These are phyloP conservation scores for Fraxinus greggii DNA, from an alignment of 305 asterid species.

Conservation along the genomic window DNA sequence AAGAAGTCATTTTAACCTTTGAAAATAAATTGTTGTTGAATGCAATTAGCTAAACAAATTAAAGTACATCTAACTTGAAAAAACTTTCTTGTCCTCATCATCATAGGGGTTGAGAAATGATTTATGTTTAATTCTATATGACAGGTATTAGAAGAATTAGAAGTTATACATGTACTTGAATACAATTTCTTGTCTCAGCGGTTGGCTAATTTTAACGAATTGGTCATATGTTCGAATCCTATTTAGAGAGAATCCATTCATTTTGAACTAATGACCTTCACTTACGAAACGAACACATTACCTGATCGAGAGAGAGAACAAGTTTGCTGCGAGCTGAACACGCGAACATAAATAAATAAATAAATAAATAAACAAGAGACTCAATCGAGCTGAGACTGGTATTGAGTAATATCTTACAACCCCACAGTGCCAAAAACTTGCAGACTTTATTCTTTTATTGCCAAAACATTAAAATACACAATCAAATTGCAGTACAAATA, in stretches of 20 bases:
- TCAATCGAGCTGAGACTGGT: not conserved
- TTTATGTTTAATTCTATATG: not conserved
- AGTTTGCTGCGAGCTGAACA: not conserved
- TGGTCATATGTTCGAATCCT: not conserved
- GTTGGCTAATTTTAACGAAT: no score
- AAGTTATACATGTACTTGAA: no score
- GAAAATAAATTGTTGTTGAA: no score
- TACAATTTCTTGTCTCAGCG: no score
- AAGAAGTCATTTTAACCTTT: no score
- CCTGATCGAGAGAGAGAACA: not conserved
- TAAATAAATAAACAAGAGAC: not conserved
- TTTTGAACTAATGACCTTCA: not conserved
- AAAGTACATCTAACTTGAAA: no score
- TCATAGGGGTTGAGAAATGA: not conserved
- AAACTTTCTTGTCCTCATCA: no score
- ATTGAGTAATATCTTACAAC: not conserved
- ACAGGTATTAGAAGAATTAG: not conserved
- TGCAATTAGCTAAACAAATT: no score
- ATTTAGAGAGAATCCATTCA: not conserved
- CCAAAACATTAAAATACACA: not conserved
- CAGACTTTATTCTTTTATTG: not conserved
- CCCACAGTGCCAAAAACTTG: not conserved
- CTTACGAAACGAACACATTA: not conserved
- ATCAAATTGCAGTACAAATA: slow-evolving; percentile 5
- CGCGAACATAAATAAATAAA: not conserved